phyloP scores from a whole-genome alignment of 257 asterid species.

The Salvia rosmarinus region DNA sequence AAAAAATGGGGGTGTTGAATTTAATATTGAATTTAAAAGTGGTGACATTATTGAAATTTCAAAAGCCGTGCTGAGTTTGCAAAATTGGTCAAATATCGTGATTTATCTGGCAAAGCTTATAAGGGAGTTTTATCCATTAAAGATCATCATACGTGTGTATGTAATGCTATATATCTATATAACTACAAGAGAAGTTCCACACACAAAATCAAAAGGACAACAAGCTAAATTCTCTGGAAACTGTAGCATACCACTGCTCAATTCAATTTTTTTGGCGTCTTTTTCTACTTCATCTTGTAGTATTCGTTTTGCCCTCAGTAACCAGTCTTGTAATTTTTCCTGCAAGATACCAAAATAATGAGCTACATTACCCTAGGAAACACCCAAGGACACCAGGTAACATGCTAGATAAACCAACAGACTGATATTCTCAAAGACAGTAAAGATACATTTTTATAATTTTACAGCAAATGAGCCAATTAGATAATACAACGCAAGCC shows the following conservation, averaged over 20 bases:
- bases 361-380: slow-evolving; percentile 3
- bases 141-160: not conserved
- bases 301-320: slow-evolving; percentile 56
- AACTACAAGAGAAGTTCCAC: slow-evolving; percentile 16
- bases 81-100: too few species aligned
- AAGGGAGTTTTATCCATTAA: slow-evolving; percentile 1
- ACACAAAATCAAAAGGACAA: slow-evolving; percentile 21
- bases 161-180: not conserved
- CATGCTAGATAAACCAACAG: slow-evolving; percentile 22
- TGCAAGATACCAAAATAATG: slow-evolving; percentile 38
- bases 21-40: too few species aligned
- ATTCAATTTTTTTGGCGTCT: slow-evolving; percentile 50
- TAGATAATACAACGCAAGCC: not conserved
- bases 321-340: slow-evolving; percentile 92
- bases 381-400: slow-evolving; percentile 19
- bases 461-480: slow-evolving; percentile 14
- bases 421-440: not conserved
- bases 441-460: not conserved
- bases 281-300: slow-evolving; percentile 71
- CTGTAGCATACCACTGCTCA: slow-evolving; percentile 62
- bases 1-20: too few species aligned
- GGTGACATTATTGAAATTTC: too few species aligned
- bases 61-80: too few species aligned
- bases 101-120: not conserved
- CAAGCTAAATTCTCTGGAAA: slow-evolving; percentile 11